Conservation (phyloP, 495 filamentous ascomycete species). For the Penicillium daleae region DNA sequence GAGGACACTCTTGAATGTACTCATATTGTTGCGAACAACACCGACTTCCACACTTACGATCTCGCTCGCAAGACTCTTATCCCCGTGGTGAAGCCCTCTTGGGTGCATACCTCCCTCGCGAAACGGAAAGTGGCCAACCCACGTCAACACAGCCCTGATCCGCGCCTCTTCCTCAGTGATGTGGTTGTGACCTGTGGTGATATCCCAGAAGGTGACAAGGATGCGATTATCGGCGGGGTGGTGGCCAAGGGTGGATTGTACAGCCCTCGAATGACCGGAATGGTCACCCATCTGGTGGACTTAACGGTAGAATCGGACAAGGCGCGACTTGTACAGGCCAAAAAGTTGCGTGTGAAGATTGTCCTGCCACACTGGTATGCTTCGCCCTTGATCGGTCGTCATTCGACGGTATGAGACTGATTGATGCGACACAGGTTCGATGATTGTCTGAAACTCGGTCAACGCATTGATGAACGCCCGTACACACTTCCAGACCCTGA, state of each 20-base stretch:
- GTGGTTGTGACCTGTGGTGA: slow-evolving; percentile 77
- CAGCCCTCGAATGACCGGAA: slow-evolving; percentile 64
- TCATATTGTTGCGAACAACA: slow-evolving; percentile 81
- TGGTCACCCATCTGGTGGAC: slow-evolving; percentile 88
- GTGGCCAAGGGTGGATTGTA: slow-evolving; percentile 87
- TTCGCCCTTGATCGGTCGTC: background rate
- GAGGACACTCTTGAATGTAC: slow-evolving; percentile 65
- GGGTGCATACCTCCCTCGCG: slow-evolving; percentile 70
- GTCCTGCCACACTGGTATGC: slow-evolving; percentile 94
- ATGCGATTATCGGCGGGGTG: slow-evolving; percentile 88
- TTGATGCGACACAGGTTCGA: slow-evolving; percentile 72
- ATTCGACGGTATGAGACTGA: no score
- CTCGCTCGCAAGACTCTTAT: slow-evolving; percentile 72
- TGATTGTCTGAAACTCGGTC: slow-evolving; percentile 89
- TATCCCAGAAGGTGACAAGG: slow-evolving; percentile 85
- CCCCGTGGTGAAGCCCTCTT: slow-evolving; percentile 81
- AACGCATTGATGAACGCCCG: slow-evolving; percentile 82
- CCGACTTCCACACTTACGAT: slow-evolving; percentile 85
- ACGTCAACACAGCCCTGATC: slow-evolving; percentile 87
- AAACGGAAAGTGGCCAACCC: slow-evolving; percentile 75
- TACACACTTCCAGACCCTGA: slow-evolving; percentile 89
- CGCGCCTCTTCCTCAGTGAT: slow-evolving; percentile 83
- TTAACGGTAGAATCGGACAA: slow-evolving; percentile 75
- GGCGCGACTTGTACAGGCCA: slow-evolving; percentile 64
- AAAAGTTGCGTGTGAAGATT: slow-evolving; percentile 71